Evolutionary conservation across 768 basidiomycete species (phyloP).

Genomic region (Macrocybe gigantea): DNA sequence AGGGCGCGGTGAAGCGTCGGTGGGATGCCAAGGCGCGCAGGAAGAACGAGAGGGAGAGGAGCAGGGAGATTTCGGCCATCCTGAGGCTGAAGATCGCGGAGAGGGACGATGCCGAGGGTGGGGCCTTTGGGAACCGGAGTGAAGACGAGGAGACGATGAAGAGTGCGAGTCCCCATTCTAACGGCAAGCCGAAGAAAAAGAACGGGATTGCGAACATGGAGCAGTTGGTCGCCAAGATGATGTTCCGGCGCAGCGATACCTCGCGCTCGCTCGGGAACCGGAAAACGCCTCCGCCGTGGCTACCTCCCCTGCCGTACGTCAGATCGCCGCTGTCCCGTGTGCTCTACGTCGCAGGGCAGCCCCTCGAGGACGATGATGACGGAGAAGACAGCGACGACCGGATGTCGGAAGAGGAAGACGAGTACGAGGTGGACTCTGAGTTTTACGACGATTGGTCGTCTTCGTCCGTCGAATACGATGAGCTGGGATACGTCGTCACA

Average conservation of each 20-base stretch:
- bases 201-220: conserved; percentile 19
- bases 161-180: neutral
- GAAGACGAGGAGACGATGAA: neutral
- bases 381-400: too few relatives aligned
- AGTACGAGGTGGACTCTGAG: too few relatives aligned
- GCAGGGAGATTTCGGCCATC: conserved; percentile 49
- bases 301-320: too few relatives aligned
- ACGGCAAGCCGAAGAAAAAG: conserved; percentile 2
- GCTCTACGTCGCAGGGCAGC: too few relatives aligned
- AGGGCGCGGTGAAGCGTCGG: conserved; percentile 25
- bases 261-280: conserved; percentile 12
- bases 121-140: too few relatives aligned
- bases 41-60: conserved; percentile 48
- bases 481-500: too few relatives aligned
- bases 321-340: too few relatives aligned
- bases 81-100: conserved; percentile 47
- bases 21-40: conserved; percentile 22
- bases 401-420: too few relatives aligned
- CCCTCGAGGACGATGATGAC: too few relatives aligned
- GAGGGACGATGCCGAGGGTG: neutral
- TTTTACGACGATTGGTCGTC: too few relatives aligned
- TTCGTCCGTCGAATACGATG: too few relatives aligned
- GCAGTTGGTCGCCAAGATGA: conserved; percentile 35
- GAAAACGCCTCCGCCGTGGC: conserved; percentile 7
- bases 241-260: conserved; percentile 22